Evolutionary conservation across 352 stramenopile species (phyloP).

Genomic region (Phytophthora nicotianae): DNA sequence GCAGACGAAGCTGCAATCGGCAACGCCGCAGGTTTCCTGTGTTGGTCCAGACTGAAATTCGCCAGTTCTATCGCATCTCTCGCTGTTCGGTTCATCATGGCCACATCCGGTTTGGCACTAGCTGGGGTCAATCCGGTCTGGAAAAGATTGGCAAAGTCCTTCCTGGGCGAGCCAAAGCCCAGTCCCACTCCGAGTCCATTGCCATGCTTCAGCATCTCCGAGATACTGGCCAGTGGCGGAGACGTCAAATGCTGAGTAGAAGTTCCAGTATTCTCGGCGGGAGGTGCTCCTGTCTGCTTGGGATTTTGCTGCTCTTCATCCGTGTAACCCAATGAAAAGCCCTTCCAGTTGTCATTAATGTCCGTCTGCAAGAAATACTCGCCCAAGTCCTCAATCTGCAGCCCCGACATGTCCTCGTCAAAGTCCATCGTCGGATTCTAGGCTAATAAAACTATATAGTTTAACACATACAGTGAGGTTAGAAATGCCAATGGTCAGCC

Average conservation of each 20-base stretch:
- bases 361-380: slow-evolving; percentile 74
- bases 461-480: not conserved
- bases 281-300: slow-evolving; percentile 9
- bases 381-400: slow-evolving; percentile 80
- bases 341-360: slow-evolving; percentile 69
- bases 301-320: slow-evolving; percentile 46
- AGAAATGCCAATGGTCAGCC: not conserved
- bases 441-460: not conserved
- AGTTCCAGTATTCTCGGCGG: slow-evolving; percentile 1
- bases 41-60: slow-evolving; percentile 47
- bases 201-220: slow-evolving; percentile 49
- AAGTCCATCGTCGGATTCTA: slow-evolving; percentile 48
- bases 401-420: slow-evolving; percentile 69
- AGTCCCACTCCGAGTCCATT: slow-evolving; percentile 29
- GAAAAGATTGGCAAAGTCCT: slow-evolving; percentile 40
- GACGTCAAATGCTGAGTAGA: slow-evolving; percentile 40
- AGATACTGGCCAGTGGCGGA: slow-evolving; percentile 49
- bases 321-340: slow-evolving; percentile 69
- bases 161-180: slow-evolving; percentile 32
- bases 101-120: slow-evolving; percentile 27
- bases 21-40: slow-evolving; percentile 26
- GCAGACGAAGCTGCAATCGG: slow-evolving; percentile 3
- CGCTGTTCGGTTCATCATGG: slow-evolving; percentile 30
- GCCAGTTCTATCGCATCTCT: slow-evolving; percentile 42
- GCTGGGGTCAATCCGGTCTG: slow-evolving; percentile 31